Base-by-base conservation (phyloP, 2,329 filamentous ascomycete species). In the Scedosporium aurantiacum region DNA sequence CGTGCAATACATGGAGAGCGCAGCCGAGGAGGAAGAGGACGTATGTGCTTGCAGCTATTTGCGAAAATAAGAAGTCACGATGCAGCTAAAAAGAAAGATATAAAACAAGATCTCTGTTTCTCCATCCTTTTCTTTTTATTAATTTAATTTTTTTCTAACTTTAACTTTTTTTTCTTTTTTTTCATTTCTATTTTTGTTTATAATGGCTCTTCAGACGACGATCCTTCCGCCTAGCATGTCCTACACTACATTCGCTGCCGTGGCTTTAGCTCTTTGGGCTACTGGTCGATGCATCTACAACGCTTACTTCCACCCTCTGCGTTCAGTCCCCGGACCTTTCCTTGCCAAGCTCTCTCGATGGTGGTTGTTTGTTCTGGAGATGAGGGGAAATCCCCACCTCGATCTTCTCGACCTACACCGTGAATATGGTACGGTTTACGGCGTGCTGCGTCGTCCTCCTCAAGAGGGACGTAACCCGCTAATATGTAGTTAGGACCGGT, bases 331-430 rank as follows among this genome's bases (percentile, higher is more conserved):
- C 10, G 62, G 62, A 1, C 60, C 62, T 2, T 61, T 61, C 10
- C 10, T 58, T 2, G 62, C 62, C n/a, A 63, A 61, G 40, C 0
- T 45, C 18, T 40, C 60, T 10, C 62, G 62, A 8, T n/a, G 61
- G 16, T 63, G 62, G 62, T 60, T 61, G 4, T 61, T 63, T 41
- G 45, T 28, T 25, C 37, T 58, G 4, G 62, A 63, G 56, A 61
- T 47, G 50, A 55, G 50, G 50, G 50, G 50, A 6, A 18, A 55
- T 12, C 50, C 50, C 21, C 50, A 55, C n/a, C 21, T 25, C 50
- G 50, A 55, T 16, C 23, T 55, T 14, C 50, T 55, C 50, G 23
- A 55, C 21, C 50, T 55, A 12, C 62, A 63, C 47, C 32, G 10
- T 12, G 54, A 59, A 56, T 32, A 61, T 14, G 62, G 62, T 61